Base-by-base conservation (phyloP, 495 filamentous ascomycete species). In the Viridothelium virens region DNA sequence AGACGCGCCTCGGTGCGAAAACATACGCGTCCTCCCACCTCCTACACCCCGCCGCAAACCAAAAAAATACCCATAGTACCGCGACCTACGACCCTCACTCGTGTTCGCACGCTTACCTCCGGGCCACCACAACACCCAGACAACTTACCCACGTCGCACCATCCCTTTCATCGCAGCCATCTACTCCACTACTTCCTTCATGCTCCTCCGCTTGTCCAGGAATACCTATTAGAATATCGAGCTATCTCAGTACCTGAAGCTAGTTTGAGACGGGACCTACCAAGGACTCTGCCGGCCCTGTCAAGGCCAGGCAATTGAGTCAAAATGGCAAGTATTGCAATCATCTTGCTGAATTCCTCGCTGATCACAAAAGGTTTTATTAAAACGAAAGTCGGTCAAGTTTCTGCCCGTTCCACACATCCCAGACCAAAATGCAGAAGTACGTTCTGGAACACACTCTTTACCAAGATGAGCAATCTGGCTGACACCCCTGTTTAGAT, bases 341-440 rank as follows among this genome's bases (percentile, higher is more conserved):
- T 9, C 53, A 59, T 14, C 7, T 31, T 36, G 33, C 14, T 7
- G 7, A 36, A 33, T 9, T 34, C 18, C 18, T 9, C 7, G 31
- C 53, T 59, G 31, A 59, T 36, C 5, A 7, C 18, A 9, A 3
- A 61, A 97, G 94, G 94, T 97, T 66, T 84, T 95, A 65, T 96
- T 91, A 78, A 97, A 97, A 79, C 87, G 93, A 70, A 98, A 97
- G 77, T 92, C 92, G 64, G 92, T 98, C 71, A 89, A 91, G 80
- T 89, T 89, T 74, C 78, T 93, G 64, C 81, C 87, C 63, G 80
- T 80, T 65, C 90, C 91, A 0, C 79, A 84, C 64, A 86, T 93
- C 68, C 82, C 90, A 64, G 86, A 92, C 84, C 89, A 94, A 63
- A 85, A 87, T 69, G 82, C 84, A 62, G 91, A 96, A 83, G 91